phyloP scores from a whole-genome alignment of 2,329 filamentous ascomycete species.

The Ophiosphaerella herpotricha region DNA sequence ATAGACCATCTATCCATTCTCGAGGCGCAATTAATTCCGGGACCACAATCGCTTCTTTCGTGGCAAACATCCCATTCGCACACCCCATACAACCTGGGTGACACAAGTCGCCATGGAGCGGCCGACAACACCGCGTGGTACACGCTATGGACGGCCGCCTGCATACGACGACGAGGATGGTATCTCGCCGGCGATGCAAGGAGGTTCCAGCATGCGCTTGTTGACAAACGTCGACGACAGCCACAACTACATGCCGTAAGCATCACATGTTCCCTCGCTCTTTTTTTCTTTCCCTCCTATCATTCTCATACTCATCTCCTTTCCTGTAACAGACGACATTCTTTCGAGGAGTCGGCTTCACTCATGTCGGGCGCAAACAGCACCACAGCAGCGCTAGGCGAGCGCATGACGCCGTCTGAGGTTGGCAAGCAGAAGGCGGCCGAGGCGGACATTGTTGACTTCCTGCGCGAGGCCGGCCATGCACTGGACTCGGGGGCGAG shows the following conservation, averaged over 20 bases:
- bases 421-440: constrained; percentile 37
- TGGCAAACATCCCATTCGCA: background rate
- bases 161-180: constrained; percentile 52
- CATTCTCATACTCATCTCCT: constrained; percentile 28
- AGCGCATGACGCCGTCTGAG: constrained; percentile 28
- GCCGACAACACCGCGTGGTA: constrained; percentile 38
- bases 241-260: constrained; percentile 49
- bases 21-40: constrained; percentile 19
- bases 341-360: constrained; percentile 37
- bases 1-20: constrained; percentile 11
- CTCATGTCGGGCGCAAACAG: constrained; percentile 40
- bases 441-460: constrained; percentile 50
- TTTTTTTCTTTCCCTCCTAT: constrained; percentile 17
- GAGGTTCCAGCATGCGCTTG: constrained; percentile 56
- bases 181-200: constrained; percentile 40
- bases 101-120: constrained; percentile 38
- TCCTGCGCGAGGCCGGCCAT: constrained; percentile 49
- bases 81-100: background rate
- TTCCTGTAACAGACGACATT: constrained; percentile 29
- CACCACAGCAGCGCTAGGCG: constrained; percentile 40
- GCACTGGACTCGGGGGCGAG: constrained; percentile 29
- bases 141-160: constrained; percentile 49
- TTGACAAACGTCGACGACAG: constrained; percentile 53
- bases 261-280: constrained; percentile 32
- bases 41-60: constrained; percentile 12